phyloP scores from a whole-genome alignment of 768 basidiomycete genomes.

The Termitomyces heimii region DNA sequence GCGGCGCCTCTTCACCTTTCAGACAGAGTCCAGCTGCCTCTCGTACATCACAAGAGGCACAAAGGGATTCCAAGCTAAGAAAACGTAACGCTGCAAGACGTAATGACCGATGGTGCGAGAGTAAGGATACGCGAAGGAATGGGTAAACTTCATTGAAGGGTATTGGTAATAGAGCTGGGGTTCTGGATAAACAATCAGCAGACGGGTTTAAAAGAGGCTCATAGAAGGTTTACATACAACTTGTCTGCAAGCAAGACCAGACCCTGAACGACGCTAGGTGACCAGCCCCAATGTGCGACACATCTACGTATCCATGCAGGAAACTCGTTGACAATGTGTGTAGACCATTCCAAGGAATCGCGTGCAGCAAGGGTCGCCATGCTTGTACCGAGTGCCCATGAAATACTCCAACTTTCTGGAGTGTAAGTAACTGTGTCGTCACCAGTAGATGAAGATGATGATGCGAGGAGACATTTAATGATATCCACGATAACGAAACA shows the following conservation, averaged over 20 bases:
- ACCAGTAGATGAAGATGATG: not conserved
- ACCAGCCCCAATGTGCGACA: constrained; percentile 52
- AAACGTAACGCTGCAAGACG: constrained; percentile 63
- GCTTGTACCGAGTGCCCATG: constrained; percentile 59
- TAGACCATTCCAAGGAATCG: constrained; percentile 38
- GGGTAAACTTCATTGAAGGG: constrained; percentile 48
- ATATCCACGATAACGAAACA: constrained; percentile 37
- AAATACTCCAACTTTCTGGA: constrained; percentile 13
- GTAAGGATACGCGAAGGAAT: constrained; percentile 44
- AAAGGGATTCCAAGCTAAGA: constrained; percentile 47
- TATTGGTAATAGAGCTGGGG: constrained; percentile 23
- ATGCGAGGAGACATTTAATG: constrained; percentile 32
- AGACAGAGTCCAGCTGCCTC: constrained; percentile 64
- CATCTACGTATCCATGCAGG: constrained; percentile 40
- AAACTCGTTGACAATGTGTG: constrained; percentile 34
- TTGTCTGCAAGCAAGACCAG: constrained; percentile 41
- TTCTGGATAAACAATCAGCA: constrained; percentile 12
- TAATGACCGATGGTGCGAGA: constrained; percentile 67
- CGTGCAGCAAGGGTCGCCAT: constrained; percentile 45
- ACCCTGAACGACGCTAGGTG: constrained; percentile 48
- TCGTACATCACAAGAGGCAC: constrained; percentile 32
- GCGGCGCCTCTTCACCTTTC: constrained; percentile 73
- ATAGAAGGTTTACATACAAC: constrained; percentile 28
- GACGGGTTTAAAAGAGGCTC: not conserved
- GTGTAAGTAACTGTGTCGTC: constrained; percentile 24